phyloP scores from a whole-genome alignment of 2,329 filamentous ascomycete species.

The Aspergillus tubingensis region DNA sequence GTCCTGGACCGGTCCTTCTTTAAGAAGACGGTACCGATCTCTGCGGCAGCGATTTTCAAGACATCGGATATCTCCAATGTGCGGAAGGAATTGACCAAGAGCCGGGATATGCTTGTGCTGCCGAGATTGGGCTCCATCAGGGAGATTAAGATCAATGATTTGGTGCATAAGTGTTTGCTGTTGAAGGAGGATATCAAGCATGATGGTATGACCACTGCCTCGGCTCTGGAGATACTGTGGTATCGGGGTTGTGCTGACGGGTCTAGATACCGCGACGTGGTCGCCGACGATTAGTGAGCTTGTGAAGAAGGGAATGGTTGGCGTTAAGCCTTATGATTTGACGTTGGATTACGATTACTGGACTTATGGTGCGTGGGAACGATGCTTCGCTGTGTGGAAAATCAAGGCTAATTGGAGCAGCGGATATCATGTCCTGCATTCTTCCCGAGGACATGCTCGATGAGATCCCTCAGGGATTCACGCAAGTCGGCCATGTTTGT shows the following conservation, averaged over 20 bases:
- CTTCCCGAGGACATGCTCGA: constrained; percentile 77
- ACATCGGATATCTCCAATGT: constrained; percentile 72
- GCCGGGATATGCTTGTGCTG: constrained; percentile 65
- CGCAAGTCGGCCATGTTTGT: constrained; percentile 84
- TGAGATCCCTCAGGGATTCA: constrained; percentile 83
- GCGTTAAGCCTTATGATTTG: constrained; percentile 73
- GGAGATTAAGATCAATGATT: constrained; percentile 53
- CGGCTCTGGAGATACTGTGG: no score
- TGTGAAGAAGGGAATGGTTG: constrained; percentile 67
- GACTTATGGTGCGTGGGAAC: constrained; percentile 66
- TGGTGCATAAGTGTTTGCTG: constrained; percentile 41
- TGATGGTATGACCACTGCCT: constrained; percentile 33
- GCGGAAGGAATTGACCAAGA: constrained; percentile 65
- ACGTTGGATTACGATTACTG: constrained; percentile 81
- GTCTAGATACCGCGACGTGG: constrained; percentile 71
- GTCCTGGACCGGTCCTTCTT: constrained; percentile 84
- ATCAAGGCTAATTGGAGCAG: constrained; percentile 42
- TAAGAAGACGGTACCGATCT: constrained; percentile 70
- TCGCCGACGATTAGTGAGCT: constrained; percentile 69
- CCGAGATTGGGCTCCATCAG: constrained; percentile 66
- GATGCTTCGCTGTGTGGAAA: background rate
- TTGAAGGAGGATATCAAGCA: constrained; percentile 41
- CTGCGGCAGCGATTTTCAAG: constrained; percentile 77
- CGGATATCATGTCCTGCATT: constrained; percentile 79
- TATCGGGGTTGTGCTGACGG: background rate